A percentile compares a stretch with the other conserved stretches of the same genome.
Conservation (phyloP, 2,329 filamentous ascomycete species). For the Falciphora oryzae region DNA sequence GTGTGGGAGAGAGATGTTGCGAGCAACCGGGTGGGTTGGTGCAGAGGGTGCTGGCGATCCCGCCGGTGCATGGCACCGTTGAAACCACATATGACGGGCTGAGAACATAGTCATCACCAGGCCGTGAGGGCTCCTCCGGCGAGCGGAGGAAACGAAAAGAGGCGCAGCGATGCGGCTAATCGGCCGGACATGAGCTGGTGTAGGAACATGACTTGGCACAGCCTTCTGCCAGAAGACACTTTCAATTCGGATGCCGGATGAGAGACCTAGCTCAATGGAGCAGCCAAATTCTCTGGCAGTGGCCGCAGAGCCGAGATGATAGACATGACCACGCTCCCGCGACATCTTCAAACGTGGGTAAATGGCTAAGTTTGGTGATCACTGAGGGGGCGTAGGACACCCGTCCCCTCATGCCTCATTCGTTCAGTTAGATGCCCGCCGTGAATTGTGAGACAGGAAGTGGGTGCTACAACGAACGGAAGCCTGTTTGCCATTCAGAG, state of each 20-base stretch:
- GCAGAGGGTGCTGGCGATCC: conserved; percentile 23
- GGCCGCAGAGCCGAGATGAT: not conserved
- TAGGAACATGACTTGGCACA: not conserved
- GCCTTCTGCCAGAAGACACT: not conserved
- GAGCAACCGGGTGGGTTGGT: conserved; percentile 9
- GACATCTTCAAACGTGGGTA: not conserved
- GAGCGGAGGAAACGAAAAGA: not conserved
- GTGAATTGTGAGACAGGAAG: not conserved
- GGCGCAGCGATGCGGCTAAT: conserved; percentile 1
- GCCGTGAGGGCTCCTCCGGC: not conserved
- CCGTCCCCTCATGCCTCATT: not conserved
- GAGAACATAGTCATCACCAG: not conserved
- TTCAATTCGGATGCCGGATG: not conserved
- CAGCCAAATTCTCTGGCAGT: not conserved
- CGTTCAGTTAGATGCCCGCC: not conserved
- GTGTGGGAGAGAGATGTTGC: not conserved
- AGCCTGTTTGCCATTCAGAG: no score
- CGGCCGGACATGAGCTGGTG: not conserved
- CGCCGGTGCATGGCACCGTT: conserved; percentile 21
- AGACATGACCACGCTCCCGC: not conserved
- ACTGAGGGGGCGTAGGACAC: not conserved
- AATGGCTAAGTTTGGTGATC: not conserved
- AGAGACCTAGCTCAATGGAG: not conserved
- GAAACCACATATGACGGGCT: conserved; percentile 24
- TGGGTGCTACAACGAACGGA: no score